Conservation (phyloP, 1,284 basidiomycete species). For the Schizophyllum commune region DNA sequence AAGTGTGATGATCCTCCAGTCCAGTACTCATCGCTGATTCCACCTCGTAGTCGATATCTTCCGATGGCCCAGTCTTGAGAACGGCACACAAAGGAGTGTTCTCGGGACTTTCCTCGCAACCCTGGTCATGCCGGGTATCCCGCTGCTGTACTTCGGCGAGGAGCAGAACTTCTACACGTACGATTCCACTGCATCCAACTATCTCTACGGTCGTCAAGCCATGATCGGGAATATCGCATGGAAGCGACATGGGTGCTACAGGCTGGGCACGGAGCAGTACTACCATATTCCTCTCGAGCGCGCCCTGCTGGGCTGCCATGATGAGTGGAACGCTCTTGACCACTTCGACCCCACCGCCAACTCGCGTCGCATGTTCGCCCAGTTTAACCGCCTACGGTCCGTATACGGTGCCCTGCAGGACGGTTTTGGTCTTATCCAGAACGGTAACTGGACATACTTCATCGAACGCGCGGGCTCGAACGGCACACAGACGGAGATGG, state of each 20-base stretch:
- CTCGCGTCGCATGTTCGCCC: slow-evolving; percentile 63
- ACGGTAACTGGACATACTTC: slow-evolving; percentile 74
- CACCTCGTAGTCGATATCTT: slow-evolving; percentile 68
- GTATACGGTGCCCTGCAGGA: slow-evolving; percentile 74
- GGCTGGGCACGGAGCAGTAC: slow-evolving; percentile 81
- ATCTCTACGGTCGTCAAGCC: slow-evolving; percentile 85
- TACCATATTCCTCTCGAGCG: slow-evolving; percentile 83
- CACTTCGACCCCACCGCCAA: slow-evolving; percentile 87
- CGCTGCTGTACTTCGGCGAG: slow-evolving; percentile 83
- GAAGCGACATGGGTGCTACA: slow-evolving; percentile 89
- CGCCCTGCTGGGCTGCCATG: slow-evolving; percentile 71
- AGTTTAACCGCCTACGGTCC: slow-evolving; percentile 64
- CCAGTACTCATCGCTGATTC: no score
- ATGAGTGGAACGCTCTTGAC: slow-evolving; percentile 85
- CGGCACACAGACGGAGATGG: slow-evolving; percentile 71
- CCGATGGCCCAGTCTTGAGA: slow-evolving; percentile 82
- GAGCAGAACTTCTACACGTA: slow-evolving; percentile 83
- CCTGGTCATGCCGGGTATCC: slow-evolving; percentile 81
- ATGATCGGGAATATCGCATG: slow-evolving; percentile 82
- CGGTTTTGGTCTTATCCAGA: slow-evolving; percentile 72
- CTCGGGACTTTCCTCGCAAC: slow-evolving; percentile 73
- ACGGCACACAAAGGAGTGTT: slow-evolving; percentile 70
- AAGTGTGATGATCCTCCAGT: neutral
- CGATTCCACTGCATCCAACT: slow-evolving; percentile 80
- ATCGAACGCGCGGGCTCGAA: slow-evolving; percentile 82